These are phyloP conservation scores for Claviceps paspali DNA, from an alignment of 2,329 filamentous ascomycete genomes.

Conservation along the genomic window DNA sequence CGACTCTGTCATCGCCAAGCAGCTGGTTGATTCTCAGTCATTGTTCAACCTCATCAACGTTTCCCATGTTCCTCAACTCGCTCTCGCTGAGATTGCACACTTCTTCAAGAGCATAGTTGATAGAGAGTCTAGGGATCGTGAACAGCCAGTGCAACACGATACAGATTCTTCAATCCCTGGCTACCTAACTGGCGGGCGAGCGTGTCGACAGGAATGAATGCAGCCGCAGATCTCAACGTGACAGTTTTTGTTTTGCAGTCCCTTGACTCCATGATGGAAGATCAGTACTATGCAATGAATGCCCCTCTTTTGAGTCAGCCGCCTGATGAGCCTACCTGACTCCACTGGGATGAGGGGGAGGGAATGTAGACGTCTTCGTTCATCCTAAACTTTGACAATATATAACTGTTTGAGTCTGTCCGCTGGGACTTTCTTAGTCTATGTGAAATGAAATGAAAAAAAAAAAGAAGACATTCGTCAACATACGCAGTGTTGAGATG, in stretches of 20 bases:
- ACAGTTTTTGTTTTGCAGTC: not conserved
- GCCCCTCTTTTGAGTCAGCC: too few relatives aligned
- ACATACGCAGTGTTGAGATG: too few relatives aligned
- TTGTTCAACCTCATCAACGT: conserved; percentile 34
- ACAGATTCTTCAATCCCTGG: not conserved
- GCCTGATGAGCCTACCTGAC: not conserved
- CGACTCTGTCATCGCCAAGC: conserved; percentile 41
- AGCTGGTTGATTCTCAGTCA: conserved; percentile 36
- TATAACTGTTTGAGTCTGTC: not conserved
- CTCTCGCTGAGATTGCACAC: conserved; percentile 33
- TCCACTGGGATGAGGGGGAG: not conserved
- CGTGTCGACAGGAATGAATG: not conserved
- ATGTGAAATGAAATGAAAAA: too few relatives aligned
- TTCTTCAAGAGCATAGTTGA: conserved; percentile 40
- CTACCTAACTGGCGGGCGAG: not conserved
- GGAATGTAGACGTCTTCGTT: not conserved
- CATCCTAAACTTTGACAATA: not conserved
- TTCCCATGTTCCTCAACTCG: conserved; percentile 26
- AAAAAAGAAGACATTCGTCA: not conserved
- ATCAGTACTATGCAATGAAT: too few relatives aligned
- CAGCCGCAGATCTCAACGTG: not conserved
- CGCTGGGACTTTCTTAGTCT: not conserved
- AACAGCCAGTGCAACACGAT: not conserved
- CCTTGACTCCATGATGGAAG: not conserved
- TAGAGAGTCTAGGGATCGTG: conserved; percentile 17